Base-by-base conservation (phyloP, 768 basidiomycete species). In the Scleroderma bovista region DNA sequence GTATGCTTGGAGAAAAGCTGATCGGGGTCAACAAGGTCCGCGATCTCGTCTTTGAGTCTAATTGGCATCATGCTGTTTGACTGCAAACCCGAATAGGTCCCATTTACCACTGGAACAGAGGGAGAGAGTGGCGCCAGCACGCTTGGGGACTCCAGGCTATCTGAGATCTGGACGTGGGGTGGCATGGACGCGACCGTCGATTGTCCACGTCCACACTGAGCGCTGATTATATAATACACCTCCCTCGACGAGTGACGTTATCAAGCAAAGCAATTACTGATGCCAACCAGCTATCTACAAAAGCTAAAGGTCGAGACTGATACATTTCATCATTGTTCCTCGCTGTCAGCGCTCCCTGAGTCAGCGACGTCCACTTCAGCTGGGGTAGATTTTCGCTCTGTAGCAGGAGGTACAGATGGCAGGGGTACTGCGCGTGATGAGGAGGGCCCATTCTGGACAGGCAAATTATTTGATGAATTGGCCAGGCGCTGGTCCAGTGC, bases 401-500 rank as follows among this genome's bases (percentile, higher is more conserved):
- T 72, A 46, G 69, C 55, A 38, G 66, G 64, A 13, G 69, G 59
- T 26, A 67, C 55, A 39, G 72, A 58, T 15, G 62, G 61, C 31
- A 68, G 44, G 11, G 52, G 53, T n/a, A 65, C 60, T 15, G 63
- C 31, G 15, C 46, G 62, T 24, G 66, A 61, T 10, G 64, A 55
- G 17, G 67, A 55, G 22, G 57, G 53, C 50, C 62, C 67, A 40
- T 61, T 65, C 50, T 66, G 65, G 23, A 48, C 60, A 38, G 71
- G 58, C 2, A 68, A 55, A 45, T 46, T 60, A 31, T 65, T 51
- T 46, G 64, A 55, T 45, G 78, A 76, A 53, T 77, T 84, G 26
- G 94, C 92, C 46, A 98, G 67, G 26, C 93, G 80, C 60, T 96
- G 93, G 59, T 99, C 96, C 32, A 99, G 78, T 3, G 96, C 96